These are phyloP conservation scores for Quercus lobata DNA, from an alignment of 331 rosid species.

Conservation along the genomic window DNA sequence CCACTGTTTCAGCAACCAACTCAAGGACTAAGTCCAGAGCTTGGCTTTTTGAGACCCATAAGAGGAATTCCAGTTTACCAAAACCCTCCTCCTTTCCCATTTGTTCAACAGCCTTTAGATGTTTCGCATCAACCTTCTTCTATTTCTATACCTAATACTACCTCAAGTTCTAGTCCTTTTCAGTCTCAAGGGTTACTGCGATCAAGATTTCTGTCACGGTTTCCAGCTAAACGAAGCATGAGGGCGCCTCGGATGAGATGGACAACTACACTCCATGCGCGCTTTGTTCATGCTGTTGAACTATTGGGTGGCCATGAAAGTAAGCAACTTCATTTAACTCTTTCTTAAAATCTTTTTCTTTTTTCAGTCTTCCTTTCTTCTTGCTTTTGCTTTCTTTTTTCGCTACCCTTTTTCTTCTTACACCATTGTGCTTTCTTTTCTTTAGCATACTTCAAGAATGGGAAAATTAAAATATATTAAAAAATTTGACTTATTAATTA, in stretches of 20 bases:
- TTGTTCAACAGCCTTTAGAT: constrained; percentile 26
- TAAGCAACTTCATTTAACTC: constrained; percentile 19
- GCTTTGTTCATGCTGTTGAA: constrained; percentile 96
- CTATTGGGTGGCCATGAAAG: constrained; percentile 99
- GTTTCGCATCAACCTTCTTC: constrained; percentile 35
- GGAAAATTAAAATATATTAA: constrained; percentile 5
- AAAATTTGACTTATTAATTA: constrained; percentile 9
- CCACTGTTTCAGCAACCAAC: constrained; percentile 10
- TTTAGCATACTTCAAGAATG: not conserved
- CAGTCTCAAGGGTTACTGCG: constrained; percentile 67
- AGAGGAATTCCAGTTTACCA: constrained; percentile 94
- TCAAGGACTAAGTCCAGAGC: constrained; percentile 49
- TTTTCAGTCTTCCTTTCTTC: not conserved
- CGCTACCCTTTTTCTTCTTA: constrained; percentile 4
- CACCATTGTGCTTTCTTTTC: constrained; percentile 20
- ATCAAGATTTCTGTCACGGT: constrained; percentile 75
- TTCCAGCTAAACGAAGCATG: constrained; percentile 90
- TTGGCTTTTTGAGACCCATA: constrained; percentile 82
- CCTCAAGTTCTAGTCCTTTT: constrained; percentile 26
- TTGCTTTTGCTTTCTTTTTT: not conserved
- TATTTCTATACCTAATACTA: constrained; percentile 12
- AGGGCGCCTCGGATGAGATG: constrained; percentile 99
- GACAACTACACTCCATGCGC: constrained; percentile 96
- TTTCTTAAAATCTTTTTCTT: not conserved
- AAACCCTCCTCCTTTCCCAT: constrained; percentile 56